Evolutionary conservation across 495 filamentous ascomycete genomes (phyloP), one percentile per base, ranked within the genome.

Genomic region (Xylaria palmicola): DNA sequence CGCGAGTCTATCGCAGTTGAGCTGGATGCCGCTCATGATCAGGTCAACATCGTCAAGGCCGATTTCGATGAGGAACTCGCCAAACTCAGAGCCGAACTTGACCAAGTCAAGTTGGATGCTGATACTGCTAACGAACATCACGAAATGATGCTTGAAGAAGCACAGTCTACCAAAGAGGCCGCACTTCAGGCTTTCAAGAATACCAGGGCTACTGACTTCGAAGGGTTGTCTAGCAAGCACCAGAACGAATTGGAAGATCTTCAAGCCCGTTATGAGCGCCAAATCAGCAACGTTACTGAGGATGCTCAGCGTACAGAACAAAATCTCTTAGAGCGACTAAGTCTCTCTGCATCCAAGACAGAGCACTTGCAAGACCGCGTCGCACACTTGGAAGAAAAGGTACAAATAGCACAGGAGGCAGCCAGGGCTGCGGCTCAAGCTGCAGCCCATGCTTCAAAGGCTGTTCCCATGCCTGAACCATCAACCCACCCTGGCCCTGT

Each of bases 381-480:
- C 22, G 70, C 80, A 3, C 88, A 92, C 63, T 83, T 98, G 1
- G 90, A 96, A 73, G 90, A 97, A 73, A 91, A 90, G 71, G 82
- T 98, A 32, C 86, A 95, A 70, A 87, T 98, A 67, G 88, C 95
- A 41, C 92, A 93, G 66, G 86, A 92, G 68, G 94, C 94, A 57
- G 95, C 94, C 19, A 82, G 86, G 62, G 92, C 93, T 53, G 95
- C 94, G 57, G 92, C 85, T 27, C 84, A 89, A 69, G 92, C 93
- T 57, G 95, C 94, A 58, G 90, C 85, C 32, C 83, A 89, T 66
- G 92, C 90, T 17, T 92, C 92, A 22, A 90, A 92, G 73, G 83
- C 81, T 54, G 86, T 85, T 67, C 70, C 72, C 10, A 58, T 70
- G 37, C 53, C 76, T n/a, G 71, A 78, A 13, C 61, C 66, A 4